These are phyloP conservation scores for Naganishia randhawae DNA, from an alignment of 768 basidiomycete species.

Conservation along the genomic window DNA sequence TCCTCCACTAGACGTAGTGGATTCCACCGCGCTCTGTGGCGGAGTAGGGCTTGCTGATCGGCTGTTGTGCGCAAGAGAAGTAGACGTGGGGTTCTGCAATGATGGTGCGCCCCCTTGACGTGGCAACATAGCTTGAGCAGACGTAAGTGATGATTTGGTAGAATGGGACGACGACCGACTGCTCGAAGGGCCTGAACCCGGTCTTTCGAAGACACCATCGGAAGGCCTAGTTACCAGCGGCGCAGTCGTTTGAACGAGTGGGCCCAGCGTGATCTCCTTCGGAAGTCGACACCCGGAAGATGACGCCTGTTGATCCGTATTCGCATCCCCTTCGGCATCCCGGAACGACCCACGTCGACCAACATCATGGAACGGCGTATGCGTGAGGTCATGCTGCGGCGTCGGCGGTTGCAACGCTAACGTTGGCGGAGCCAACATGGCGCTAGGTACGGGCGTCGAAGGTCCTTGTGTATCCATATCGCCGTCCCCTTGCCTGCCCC, in stretches of 20 bases:
- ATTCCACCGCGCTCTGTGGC: constrained; percentile 9
- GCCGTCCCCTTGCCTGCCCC: not conserved
- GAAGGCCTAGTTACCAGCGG: not conserved
- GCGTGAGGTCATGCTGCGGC: constrained; percentile 18
- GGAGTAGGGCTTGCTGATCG: constrained; percentile 15
- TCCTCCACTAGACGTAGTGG: not conserved
- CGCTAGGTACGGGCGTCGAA: constrained; percentile 8
- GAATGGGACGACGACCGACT: constrained; percentile 18
- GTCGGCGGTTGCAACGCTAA: constrained; percentile 26
- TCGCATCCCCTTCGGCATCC: not conserved
- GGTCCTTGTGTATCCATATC: not conserved
- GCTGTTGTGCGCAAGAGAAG: too few relatives aligned
- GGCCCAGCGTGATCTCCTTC: not conserved
- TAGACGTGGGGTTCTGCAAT: not conserved
- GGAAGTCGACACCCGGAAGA: not conserved
- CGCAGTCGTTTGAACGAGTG: not conserved
- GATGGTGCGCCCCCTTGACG: not conserved
- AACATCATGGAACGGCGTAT: constrained; percentile 6
- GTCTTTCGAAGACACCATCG: not conserved
- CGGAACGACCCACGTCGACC: not conserved
- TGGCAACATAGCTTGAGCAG: not conserved
- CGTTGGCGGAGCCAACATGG: constrained; percentile 8
- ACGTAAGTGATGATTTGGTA: not conserved
- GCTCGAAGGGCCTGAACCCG: not conserved
- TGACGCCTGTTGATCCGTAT: not conserved